phyloP scores from a whole-genome alignment of 1,139 yeast genomes.

The Suhomyces wounanorum region DNA sequence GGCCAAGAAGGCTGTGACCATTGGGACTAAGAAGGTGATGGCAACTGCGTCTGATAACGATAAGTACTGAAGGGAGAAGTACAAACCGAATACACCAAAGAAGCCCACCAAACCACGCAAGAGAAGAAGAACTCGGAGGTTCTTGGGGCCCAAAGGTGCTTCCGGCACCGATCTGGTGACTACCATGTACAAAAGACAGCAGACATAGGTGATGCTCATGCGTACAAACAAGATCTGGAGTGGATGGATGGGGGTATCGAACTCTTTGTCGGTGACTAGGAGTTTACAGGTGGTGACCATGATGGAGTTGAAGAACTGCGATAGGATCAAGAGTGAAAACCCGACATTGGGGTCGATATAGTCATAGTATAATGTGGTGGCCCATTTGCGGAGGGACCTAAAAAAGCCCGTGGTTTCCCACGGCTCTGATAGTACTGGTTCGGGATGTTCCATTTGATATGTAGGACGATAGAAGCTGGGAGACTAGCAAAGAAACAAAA shows the following conservation, averaged over 20 bases:
- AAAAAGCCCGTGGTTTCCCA: conserved; percentile 3
- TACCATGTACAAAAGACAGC: conserved; percentile 58
- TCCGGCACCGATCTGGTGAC: conserved; percentile 52
- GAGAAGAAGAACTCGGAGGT: conserved; percentile 53
- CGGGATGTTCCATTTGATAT: background rate
- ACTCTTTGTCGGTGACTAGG: conserved; percentile 61
- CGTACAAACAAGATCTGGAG: conserved; percentile 74
- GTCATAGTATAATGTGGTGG: conserved; percentile 7
- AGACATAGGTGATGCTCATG: conserved; percentile 68
- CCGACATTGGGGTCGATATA: conserved; percentile 35
- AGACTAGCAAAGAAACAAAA: no score
- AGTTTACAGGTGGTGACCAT: conserved; percentile 79
- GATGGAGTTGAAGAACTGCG: conserved; percentile 72
- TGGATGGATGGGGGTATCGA: conserved; percentile 65
- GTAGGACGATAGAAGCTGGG: no score
- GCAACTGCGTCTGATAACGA: conserved; percentile 77
- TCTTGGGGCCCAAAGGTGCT: conserved; percentile 72
- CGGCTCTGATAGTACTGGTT: conserved; percentile 7
- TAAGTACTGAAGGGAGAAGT: conserved; percentile 72
- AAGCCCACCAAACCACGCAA: conserved; percentile 78
- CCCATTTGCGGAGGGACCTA: background rate
- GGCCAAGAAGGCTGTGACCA: conserved; percentile 76
- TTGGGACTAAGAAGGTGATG: conserved; percentile 76
- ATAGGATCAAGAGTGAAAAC: conserved; percentile 44
- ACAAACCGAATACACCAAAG: conserved; percentile 74